These are phyloP conservation scores for Boeremia lycopersici DNA, from an alignment of 2,329 filamentous ascomycete species.

Conservation along the genomic window DNA sequence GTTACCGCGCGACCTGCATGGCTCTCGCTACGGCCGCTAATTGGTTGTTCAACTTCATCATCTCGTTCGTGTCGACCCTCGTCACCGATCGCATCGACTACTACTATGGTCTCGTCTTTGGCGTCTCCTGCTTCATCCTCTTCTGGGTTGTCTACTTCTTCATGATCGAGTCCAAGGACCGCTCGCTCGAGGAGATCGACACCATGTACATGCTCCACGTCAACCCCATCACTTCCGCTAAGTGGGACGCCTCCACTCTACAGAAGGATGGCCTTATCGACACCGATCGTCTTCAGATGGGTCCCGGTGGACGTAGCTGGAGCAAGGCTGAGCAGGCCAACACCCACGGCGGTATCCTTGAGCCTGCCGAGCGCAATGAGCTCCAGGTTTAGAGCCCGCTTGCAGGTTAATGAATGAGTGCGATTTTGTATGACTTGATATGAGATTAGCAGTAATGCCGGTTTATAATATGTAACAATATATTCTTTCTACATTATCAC, in stretches of 20 bases:
- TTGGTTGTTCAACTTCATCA: conserved; percentile 55
- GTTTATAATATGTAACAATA: conserved; percentile 11
- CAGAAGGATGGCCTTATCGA: conserved; percentile 42
- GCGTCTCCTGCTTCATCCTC: conserved; percentile 69
- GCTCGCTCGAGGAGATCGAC: conserved; percentile 79
- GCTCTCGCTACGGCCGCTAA: conserved; percentile 52
- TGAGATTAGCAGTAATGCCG: conserved; percentile 7
- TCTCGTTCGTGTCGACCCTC: conserved; percentile 77
- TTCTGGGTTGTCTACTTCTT: conserved; percentile 77
- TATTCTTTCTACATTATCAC: not conserved
- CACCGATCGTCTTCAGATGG: conserved; percentile 40
- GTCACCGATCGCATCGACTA: conserved; percentile 75
- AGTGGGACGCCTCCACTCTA: conserved; percentile 52
- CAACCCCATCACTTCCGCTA: conserved; percentile 66
- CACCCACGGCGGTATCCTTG: conserved; percentile 24
- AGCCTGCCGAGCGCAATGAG: conserved; percentile 34
- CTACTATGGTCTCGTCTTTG: conserved; percentile 77
- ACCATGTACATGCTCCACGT: conserved; percentile 70
- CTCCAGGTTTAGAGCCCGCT: conserved; percentile 22
- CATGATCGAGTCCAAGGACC: conserved; percentile 75
- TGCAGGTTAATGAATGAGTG: not conserved
- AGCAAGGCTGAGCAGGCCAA: conserved; percentile 42
- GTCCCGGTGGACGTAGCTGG: conserved; percentile 40
- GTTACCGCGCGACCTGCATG: conserved; percentile 56
- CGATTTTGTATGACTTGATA: conserved; percentile 7